These are phyloP conservation scores for Paraphoma chrysanthemicola DNA, from an alignment of 2,329 filamentous ascomycete genomes.

Conservation along the genomic window DNA sequence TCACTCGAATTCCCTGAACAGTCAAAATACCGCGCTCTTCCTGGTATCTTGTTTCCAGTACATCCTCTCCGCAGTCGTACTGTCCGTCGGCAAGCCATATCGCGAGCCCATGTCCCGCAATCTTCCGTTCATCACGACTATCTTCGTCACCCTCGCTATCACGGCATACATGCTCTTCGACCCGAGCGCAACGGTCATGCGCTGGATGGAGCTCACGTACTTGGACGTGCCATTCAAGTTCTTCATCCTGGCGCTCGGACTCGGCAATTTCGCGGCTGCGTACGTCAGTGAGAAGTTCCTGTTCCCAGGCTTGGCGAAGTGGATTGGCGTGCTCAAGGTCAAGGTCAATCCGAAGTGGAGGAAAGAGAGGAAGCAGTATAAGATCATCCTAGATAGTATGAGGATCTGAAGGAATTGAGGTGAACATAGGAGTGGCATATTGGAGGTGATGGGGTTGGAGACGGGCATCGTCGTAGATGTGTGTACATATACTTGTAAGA, in stretches of 20 bases:
- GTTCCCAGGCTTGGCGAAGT: conserved; percentile 72
- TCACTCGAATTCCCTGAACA: conserved; percentile 87
- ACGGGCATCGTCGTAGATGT: too few species aligned
- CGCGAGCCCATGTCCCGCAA: conserved; percentile 81
- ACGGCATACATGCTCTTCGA: conserved; percentile 81
- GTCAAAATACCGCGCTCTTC: conserved; percentile 91
- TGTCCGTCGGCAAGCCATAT: conserved; percentile 92
- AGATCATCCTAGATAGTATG: conserved; percentile 64
- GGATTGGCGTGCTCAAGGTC: conserved; percentile 68
- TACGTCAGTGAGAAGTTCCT: conserved; percentile 76
- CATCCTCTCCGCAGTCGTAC: conserved; percentile 84
- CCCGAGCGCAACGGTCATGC: conserved; percentile 71
- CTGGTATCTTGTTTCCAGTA: conserved; percentile 93
- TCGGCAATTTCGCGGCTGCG: conserved; percentile 71
- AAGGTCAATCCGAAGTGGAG: conserved; percentile 57
- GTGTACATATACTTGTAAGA: too few species aligned
- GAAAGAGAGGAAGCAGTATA: conserved; percentile 89
- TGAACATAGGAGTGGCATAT: not conserved
- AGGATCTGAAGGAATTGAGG: conserved; percentile 19
- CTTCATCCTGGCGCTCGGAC: conserved; percentile 74
- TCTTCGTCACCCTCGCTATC: conserved; percentile 70
- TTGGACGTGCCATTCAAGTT: conserved; percentile 76
- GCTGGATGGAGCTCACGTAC: conserved; percentile 84
- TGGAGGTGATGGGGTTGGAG: not conserved
- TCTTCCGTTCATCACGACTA: conserved; percentile 82